Evolutionary conservation across 306 rosid genomes (phyloP), one percentile per base, ranked within the genome.

Genomic region (Inga leiocalycina): DNA sequence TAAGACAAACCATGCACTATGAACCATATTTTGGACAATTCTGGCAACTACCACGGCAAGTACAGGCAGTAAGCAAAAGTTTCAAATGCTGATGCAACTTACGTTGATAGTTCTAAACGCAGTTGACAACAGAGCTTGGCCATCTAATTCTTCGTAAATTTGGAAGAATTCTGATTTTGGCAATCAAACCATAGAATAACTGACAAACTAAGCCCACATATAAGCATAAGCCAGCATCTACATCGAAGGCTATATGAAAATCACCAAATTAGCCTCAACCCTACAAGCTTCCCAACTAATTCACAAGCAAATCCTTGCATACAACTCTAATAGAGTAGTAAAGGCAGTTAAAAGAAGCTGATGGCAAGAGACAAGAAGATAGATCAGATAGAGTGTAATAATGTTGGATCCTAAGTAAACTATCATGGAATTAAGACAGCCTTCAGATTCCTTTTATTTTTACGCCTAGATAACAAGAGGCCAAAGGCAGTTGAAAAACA

Each of bases 261-360:
- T 54, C 67, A 54, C 68, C 49, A 75, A 75, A 75, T 19, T 75
- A n/a, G 5, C 27, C 34, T 54, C 44, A 5, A 22, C 20, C 14
- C 14, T 12, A 34, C 6, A 54, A 37, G 34, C 24, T 73, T 19
- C 51, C 24, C 24, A 57, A 56, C 54, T 57, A 57, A 57, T 56
- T 57, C 52, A 48, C 77, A 73, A 73, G 76, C 5, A 10, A 73
- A 48, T 73, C 62, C 10, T 46, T 35, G 54, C 43, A 48, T 73
- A 14, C 14, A 44, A 24, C 39, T 24, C 39, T 27, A 22, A 41
- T 11, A 5, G 22, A 71, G 37, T 24, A 13, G 34, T 65, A 35
- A 73, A 13, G 30, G 32, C 56, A 73, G 22, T 27, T 54, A 30
- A 49, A 74, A 74, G 69, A 64, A 27, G 78, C 7, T 34, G 48